Evolutionary conservation across 2,329 filamentous ascomycete species (phyloP), one percentile per base, ranked within the genome.

Genomic region (Epichloe coenophiala): DNA sequence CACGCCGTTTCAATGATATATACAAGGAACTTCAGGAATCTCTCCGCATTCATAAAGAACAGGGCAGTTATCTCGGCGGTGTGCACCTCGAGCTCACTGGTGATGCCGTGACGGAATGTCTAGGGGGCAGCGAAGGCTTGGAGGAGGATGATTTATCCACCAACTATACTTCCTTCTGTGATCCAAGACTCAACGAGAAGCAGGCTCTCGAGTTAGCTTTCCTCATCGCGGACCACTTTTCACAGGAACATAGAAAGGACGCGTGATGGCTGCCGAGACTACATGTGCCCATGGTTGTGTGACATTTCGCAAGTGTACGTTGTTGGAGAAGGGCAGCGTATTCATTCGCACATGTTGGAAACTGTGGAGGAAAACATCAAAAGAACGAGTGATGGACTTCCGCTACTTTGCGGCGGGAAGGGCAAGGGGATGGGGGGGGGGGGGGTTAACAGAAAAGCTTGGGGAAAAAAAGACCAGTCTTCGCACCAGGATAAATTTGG

Each of bases 191-290:
- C 58, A 98, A 98, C 63, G 93, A 97, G 76, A 96, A 97, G 71
- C 93, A 98, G 72, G 90, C 93, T 1, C 75, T 98, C 13, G 93
- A 98, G 72, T 68, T 97, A 65, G 90, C 93, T 0, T 98, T 98
- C 66, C 69, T 97, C 61, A 84, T 98, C 45, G 93, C 93, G 0
- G 88, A 88, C 5, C 86, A 90, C 61, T 93, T 74, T 56, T 70
- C 76, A 2, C 63, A 65, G 48, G 63, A 70, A 52, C 56, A 61
- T 21, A 60, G 60, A 51, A 54, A 52, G 11, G 11, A 48, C 8
- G 45, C 36, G 4, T 51, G 39, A 45, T 19, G 38, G 7, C 17
- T 17, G 17, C 27, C 8, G 27, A 31, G 27, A 31, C 27, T 31
- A 31, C 8, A 31, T 31, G 27, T 3, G 27, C 27, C 27, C 27